phyloP scores from a whole-genome alignment of 371 early-diverging fungal genomes.

The Zychaea mexicana region DNA sequence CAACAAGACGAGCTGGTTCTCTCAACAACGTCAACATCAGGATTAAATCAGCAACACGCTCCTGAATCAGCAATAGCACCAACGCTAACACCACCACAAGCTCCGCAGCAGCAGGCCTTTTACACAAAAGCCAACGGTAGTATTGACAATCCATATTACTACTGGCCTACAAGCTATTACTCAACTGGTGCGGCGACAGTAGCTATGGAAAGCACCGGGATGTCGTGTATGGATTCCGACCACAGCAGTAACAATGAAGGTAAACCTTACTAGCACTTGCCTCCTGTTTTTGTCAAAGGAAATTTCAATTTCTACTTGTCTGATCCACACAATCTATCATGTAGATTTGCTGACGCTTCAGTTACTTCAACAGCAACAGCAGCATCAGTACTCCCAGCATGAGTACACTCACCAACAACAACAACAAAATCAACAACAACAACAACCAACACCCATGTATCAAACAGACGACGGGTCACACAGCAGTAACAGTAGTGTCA shows the following conservation, averaged over 20 bases:
- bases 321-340: too few relatives aligned
- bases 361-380: slow-evolving; percentile 1
- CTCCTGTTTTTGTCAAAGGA: too few relatives aligned
- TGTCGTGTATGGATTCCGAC: not conserved
- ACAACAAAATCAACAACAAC: not conserved
- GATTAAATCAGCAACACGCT: not conserved
- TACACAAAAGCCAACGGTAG: not conserved
- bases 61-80: not conserved
- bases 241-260: not conserved
- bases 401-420: not conserved
- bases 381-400: not conserved
- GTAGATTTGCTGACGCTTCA: slow-evolving; percentile 1
- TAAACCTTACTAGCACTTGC: not conserved
- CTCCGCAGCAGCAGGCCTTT: not conserved
- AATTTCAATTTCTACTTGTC: not conserved
- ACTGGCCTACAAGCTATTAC: not conserved
- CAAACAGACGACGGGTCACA: slow-evolving; percentile 8
- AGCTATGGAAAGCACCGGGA: not conserved
- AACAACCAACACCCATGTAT: not conserved
- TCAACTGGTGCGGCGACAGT: not conserved
- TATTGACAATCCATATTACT: not conserved
- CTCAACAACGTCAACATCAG: too few relatives aligned
- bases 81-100: not conserved
- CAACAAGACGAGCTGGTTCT: too few relatives aligned
- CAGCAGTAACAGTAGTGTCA: slow-evolving; percentile 7